Conservation (phyloP, 495 filamentous ascomycete genomes). For the Penicillium parvum region DNA sequence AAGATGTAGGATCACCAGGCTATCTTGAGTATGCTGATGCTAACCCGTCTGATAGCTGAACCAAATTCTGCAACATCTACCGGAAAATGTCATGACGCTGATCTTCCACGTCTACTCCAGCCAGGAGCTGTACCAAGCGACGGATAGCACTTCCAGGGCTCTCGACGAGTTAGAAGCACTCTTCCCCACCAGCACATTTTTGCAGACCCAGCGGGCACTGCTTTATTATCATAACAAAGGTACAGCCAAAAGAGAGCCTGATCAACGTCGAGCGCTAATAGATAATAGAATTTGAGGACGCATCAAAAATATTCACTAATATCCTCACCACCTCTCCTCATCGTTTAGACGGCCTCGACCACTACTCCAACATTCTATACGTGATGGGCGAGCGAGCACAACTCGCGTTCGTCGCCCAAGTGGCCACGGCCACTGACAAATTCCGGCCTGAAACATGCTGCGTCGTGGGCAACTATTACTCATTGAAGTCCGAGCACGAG, state of each 20-base stretch:
- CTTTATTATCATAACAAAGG: slow-evolving; percentile 88
- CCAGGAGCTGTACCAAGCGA: slow-evolving; percentile 86
- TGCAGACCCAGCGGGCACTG: slow-evolving; percentile 83
- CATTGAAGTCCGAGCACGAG: slow-evolving; percentile 86
- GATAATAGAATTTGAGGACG: slow-evolving; percentile 68
- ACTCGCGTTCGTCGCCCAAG: slow-evolving; percentile 84
- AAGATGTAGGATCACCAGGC: slow-evolving; percentile 60
- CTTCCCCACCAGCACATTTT: slow-evolving; percentile 81
- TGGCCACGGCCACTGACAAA: slow-evolving; percentile 85
- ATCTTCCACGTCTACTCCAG: slow-evolving; percentile 89
- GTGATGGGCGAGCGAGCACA: slow-evolving; percentile 84
- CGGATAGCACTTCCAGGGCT: slow-evolving; percentile 58
- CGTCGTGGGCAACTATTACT: slow-evolving; percentile 97
- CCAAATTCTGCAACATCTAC: slow-evolving; percentile 58
- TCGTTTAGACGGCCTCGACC: slow-evolving; percentile 83
- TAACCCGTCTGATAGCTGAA: slow-evolving; percentile 44
- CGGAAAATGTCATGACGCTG: slow-evolving; percentile 85
- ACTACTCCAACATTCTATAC: slow-evolving; percentile 96
- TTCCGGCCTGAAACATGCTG: slow-evolving; percentile 97
- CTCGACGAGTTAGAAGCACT: slow-evolving; percentile 73
- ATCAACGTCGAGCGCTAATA: not conserved
- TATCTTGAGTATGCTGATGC: not conserved
- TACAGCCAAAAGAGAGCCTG: slow-evolving; percentile 7
- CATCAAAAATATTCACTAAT: slow-evolving; percentile 78
- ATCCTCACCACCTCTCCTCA: slow-evolving; percentile 78